Evolutionary conservation across 1,139 yeast genomes (phyloP).

Genomic region (Saccharomyces hybrid): DNA sequence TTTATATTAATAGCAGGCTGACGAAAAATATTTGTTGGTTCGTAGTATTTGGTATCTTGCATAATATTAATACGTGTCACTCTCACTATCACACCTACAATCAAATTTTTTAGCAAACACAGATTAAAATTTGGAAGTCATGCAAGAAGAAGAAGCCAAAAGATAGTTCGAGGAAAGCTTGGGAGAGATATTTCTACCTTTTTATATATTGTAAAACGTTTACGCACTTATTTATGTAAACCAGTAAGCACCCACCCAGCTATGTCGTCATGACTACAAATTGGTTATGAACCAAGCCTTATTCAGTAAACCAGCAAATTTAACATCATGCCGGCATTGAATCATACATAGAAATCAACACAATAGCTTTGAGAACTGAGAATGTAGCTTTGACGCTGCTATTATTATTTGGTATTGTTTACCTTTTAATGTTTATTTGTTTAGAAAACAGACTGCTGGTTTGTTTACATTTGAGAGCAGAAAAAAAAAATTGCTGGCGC

Average conservation of each 20-base stretch:
- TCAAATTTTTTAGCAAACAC: background rate
- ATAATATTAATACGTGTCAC: background rate
- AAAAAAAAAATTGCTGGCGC: background rate
- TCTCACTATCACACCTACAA: background rate
- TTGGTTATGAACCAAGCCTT: background rate
- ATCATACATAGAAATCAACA: background rate
- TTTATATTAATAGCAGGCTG: constrained; percentile 23
- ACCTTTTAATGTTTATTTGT: background rate
- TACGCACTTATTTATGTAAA: background rate
- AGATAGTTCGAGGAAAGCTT: background rate
- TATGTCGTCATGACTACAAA: background rate
- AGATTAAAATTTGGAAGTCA: background rate
- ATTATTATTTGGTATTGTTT: background rate
- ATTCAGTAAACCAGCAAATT: background rate
- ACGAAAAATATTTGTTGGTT: constrained; percentile 22
- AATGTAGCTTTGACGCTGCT: background rate
- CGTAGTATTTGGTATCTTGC: constrained; percentile 13
- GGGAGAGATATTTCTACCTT: background rate
- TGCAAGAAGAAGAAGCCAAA: background rate
- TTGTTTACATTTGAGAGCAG: background rate
- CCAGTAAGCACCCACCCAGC: background rate
- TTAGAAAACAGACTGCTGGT: background rate
- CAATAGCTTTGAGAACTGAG: background rate
- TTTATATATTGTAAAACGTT: background rate
- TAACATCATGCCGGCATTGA: background rate